These are phyloP conservation scores for Cucumis sativus DNA, from an alignment of 306 rosid species.

Conservation along the genomic window Cucumber_9930_V3 NC_026658.2:23830001-23830500, in stretches of 20 bases:
- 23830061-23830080: background rate
- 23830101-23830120: background rate
- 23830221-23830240: constrained; percentile 89
- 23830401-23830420: constrained; percentile 4
- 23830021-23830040: background rate
- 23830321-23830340: constrained; percentile 83
- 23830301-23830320: constrained; percentile 95
- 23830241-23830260: constrained; percentile 63
- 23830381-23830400: background rate
- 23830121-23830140: background rate
- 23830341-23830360: constrained; percentile 3
- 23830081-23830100: background rate
- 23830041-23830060: background rate
- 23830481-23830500: too few relatives aligned
- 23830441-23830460: background rate
- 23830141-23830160: background rate
- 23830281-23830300: constrained; percentile 86
- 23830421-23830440: background rate
- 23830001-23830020: background rate
- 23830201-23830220: constrained; percentile 52
- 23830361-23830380: constrained; percentile 8
- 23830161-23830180: background rate
- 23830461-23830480: too few relatives aligned
- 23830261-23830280: constrained; percentile 84
- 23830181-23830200: constrained; percentile 1